Conservation (phyloP, 1,284 basidiomycete genomes). For the Schizopora paradoxa region DNA sequence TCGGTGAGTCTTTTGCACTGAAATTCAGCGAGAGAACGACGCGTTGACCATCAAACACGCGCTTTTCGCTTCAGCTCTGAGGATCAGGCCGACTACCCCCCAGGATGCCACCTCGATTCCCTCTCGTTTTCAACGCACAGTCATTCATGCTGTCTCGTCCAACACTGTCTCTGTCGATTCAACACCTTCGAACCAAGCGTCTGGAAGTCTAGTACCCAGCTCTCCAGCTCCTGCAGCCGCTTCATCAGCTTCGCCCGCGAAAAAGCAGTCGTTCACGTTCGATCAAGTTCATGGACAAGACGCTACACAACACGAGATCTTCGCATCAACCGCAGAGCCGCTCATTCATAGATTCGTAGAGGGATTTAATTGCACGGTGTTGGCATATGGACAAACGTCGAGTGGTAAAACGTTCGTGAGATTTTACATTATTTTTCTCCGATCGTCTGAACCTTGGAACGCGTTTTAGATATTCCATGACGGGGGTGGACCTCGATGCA, state of each 20-base stretch:
- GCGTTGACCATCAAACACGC: no score
- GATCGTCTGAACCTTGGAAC: neutral
- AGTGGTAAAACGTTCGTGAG: constrained; percentile 88
- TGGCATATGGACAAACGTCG: constrained; percentile 97
- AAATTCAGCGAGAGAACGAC: constrained; percentile 3
- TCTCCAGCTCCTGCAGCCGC: constrained; percentile 41
- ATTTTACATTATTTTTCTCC: constrained; percentile 3
- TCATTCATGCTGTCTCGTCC: constrained; percentile 70
- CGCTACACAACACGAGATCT: constrained; percentile 82
- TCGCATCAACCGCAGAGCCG: constrained; percentile 76
- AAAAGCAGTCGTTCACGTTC: constrained; percentile 88
- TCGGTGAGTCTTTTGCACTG: constrained; percentile 51
- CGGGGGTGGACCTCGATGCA: constrained; percentile 80
- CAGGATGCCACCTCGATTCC: constrained; percentile 85
- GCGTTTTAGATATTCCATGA: constrained; percentile 57
- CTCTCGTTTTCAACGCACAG: constrained; percentile 86
- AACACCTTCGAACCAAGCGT: constrained; percentile 40
- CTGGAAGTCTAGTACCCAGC: no score
- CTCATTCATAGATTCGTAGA: constrained; percentile 89
- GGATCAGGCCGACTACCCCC: constrained; percentile 83
- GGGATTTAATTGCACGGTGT: constrained; percentile 96
- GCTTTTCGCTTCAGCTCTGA: constrained; percentile 58
- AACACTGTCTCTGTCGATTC: constrained; percentile 76
- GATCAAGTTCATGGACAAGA: constrained; percentile 88
- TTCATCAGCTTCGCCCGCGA: constrained; percentile 50